Evolutionary conservation across 192 early-diverging fungal genomes (phyloP).

Genomic region (Rhizophagus prolifer): DNA sequence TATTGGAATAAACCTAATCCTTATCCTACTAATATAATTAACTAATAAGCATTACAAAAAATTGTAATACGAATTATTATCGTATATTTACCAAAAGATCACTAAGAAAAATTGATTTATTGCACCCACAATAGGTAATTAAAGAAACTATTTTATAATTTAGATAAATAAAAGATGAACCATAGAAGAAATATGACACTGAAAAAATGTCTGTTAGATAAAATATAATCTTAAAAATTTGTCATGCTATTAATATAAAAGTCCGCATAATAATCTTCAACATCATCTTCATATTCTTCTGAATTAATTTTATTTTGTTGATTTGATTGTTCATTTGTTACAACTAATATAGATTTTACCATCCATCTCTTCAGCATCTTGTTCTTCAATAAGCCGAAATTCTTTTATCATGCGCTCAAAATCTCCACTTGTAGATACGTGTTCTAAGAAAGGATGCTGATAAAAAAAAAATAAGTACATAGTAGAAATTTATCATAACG

Average conservation of each 20-base stretch:
- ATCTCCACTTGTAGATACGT: constrained; percentile 2
- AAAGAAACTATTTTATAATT: no score
- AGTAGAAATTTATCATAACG: constrained; percentile 58
- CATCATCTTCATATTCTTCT: no score
- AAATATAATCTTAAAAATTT: neutral
- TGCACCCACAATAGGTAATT: neutral
- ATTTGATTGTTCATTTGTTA: neutral
- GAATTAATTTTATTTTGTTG: neutral
- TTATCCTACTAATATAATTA: no score
- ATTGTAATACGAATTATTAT: no score
- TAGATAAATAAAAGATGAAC: no score
- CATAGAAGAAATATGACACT: no score
- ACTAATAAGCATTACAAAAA: no score
- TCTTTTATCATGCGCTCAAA: constrained; percentile 11
- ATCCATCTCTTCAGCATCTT: neutral
- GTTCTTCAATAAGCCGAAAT: neutral
- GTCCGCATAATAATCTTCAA: neutral
- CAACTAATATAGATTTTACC: neutral
- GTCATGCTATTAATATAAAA: neutral
- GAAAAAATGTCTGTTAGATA: neutral
- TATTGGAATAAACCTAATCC: no score
- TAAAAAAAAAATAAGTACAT: neutral
- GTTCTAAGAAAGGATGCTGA: constrained; percentile 48
- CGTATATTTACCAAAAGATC: no score
- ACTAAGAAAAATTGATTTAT: neutral